A percentile compares a stretch with the other conserved stretches of the same genome.
phyloP scores from a whole-genome alignment of 306 rosid species.

The Neltuma alba region DNA sequence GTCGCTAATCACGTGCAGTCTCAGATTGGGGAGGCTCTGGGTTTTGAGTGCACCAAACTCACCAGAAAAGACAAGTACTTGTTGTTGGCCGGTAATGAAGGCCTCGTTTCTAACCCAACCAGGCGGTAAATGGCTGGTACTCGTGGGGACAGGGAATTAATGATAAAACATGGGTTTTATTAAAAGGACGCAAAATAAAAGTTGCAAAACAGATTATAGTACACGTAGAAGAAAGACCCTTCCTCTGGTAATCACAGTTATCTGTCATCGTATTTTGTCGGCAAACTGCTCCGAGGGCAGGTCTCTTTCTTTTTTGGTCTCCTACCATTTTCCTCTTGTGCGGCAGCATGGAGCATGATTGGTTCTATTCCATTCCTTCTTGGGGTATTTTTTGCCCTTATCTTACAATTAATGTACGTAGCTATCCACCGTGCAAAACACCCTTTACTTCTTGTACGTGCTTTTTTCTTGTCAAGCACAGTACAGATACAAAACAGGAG shows the following conservation, averaged over 20 bases:
- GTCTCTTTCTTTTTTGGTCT: not conserved
- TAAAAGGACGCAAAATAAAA: not conserved
- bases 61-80: conserved; percentile 77
- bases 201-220: not conserved
- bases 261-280: not conserved
- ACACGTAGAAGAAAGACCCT: not conserved
- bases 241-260: not conserved
- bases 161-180: not conserved
- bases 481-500: too few species aligned
- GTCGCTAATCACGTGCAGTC: conserved; percentile 68
- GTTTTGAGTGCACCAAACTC: conserved; percentile 64
- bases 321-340: not conserved
- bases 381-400: not conserved
- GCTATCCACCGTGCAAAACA: not conserved
- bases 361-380: not conserved
- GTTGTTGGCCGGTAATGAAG: conserved; percentile 76
- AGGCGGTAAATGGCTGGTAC: too few species aligned
- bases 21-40: conserved; percentile 53
- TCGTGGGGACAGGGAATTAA: not conserved
- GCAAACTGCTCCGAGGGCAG: not conserved
- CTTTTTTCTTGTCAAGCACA: too few species aligned
- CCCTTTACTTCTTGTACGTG: not conserved
- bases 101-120: conserved; percentile 34
- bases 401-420: not conserved
- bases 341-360: not conserved